phyloP scores from a whole-genome alignment of 108 stramenopile genomes.

The Nitzschia palea region DNA sequence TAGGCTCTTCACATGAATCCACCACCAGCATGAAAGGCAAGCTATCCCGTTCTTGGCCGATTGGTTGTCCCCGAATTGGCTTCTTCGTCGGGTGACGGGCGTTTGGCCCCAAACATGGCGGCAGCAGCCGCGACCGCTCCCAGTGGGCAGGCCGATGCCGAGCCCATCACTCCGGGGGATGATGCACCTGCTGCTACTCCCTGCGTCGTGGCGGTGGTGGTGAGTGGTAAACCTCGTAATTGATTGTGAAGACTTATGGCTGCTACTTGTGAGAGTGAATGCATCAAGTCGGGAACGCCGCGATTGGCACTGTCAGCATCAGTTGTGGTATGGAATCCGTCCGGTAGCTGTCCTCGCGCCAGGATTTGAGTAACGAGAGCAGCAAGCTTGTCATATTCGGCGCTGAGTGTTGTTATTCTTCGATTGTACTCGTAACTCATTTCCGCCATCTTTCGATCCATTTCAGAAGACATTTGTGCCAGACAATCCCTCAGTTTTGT shows the following conservation, averaged over 20 bases:
- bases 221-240: background rate
- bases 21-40: no score
- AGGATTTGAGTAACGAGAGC: slow-evolving; percentile 34
- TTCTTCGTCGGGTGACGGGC: slow-evolving; percentile 4
- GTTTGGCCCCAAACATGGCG: slow-evolving; percentile 1
- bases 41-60: background rate
- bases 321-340: slow-evolving; percentile 8
- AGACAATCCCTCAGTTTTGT: slow-evolving; percentile 34
- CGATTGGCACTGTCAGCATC: background rate
- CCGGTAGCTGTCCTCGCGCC: background rate
- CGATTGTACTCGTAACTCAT: slow-evolving; percentile 53
- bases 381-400: slow-evolving; percentile 50
- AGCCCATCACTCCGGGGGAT: background rate
- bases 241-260: slow-evolving; percentile 35
- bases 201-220: background rate
- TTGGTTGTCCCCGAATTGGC: background rate
- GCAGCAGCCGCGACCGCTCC: slow-evolving; percentile 2
- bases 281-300: slow-evolving; percentile 45
- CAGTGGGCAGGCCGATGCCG: background rate
- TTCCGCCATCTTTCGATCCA: slow-evolving; percentile 49
- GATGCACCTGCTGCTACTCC: background rate
- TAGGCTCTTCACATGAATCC: no score
- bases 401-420: slow-evolving; percentile 29
- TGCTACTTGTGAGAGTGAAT: slow-evolving; percentile 60
- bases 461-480: slow-evolving; percentile 30